Base-by-base conservation (phyloP, 768 basidiomycete species). In the Amanita inopinata region DNA sequence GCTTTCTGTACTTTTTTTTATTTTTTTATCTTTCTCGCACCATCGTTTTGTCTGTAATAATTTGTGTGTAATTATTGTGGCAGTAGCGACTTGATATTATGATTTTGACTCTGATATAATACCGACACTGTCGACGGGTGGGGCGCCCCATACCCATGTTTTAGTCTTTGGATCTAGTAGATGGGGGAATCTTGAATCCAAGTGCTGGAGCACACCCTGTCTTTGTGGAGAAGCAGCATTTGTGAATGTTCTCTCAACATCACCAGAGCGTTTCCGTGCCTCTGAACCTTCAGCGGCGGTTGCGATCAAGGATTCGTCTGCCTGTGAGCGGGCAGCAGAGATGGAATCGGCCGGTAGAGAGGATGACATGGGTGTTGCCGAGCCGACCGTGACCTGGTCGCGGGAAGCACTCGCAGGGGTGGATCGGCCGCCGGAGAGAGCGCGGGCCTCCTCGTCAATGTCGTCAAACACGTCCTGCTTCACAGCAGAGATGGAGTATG, bases 381-480 rank as follows among this genome's bases (percentile, higher is more conserved):
- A 33, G 25, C 44, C 39, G 7, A 48, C 38, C 7, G 34, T 25
- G 3, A 34, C 44, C 35, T 20, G 47, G 38, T 27, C 47, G 25
- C 24, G 43, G 42, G n/a, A 41, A 4, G 40, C 40, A n/a, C 9
- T 32, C 8, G 27, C 27, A 7, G 27, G 7, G n/a, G n/a, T n/a
- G n/a, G n/a, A n/a, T 6, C 40, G 17, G 6, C 33, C 17, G 17
- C 22, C 24, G 15, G 23, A 33, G 2, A 44, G 28, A 4, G 35
- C 73, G 47, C 64, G 65, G 20, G 79, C 87, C 55, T 86, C 83
- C 48, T 85, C 83, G 53, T 88, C 86, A 31, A 88, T 70, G 57
- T 90, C 88, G 50, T 83, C 79, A 56, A 94, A 96, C 30, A 84
- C 79, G 56, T 96, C 92, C 56, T 97, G 92, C 56, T 84, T 90